Evolutionary conservation across 2,329 filamentous ascomycete genomes (phyloP), one percentile per base, ranked within the genome.

Genomic region (Penicillium griseofulvum): DNA sequence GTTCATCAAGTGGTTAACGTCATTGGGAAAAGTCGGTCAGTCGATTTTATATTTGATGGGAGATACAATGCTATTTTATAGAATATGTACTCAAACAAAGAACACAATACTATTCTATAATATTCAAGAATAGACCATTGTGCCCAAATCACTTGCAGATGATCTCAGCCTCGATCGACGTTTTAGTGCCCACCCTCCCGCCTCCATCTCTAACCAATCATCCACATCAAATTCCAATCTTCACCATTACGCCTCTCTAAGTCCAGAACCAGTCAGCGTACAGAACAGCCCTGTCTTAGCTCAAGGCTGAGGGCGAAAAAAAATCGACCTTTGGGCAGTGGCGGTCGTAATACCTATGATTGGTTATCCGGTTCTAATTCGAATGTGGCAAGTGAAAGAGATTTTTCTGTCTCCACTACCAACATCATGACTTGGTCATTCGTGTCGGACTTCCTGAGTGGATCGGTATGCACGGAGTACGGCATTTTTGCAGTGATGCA

Each of bases 161-260:
- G 31, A 45, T 51, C 28, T 51, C 39, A 50, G 48, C 45, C 31
- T 26, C 33, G 10, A 46, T 51, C 46, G 19, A 17, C 24, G 11
- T 2, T 14, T 16, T 39, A 38, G 56, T 39, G 58, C 34, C 59
- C 60, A 53, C 41, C 54, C 22, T 53, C 45, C 57, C 50, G 46
- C 52, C 38, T 28, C 51, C 46, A 7, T 34, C 52, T 48, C 42
- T 49, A 39, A 49, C 57, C 60, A 63, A 62, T 64, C 58, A 62
- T 12, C 42, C 34, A 17, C 37, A 4, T 12, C 14, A 55, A 17
- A 42, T 7, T 37, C 42, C 47, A 54, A 49, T 54, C 52, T 47
- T 56, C 51, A 51, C 52, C 42, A 52, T 48, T 48, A 33, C 44
- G 12, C 38, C 44, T 28, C 37, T 31, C 14, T 8, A 16, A 33